phyloP scores from a whole-genome alignment of 768 basidiomycete species.

The Xerocomellus intermedius region DNA sequence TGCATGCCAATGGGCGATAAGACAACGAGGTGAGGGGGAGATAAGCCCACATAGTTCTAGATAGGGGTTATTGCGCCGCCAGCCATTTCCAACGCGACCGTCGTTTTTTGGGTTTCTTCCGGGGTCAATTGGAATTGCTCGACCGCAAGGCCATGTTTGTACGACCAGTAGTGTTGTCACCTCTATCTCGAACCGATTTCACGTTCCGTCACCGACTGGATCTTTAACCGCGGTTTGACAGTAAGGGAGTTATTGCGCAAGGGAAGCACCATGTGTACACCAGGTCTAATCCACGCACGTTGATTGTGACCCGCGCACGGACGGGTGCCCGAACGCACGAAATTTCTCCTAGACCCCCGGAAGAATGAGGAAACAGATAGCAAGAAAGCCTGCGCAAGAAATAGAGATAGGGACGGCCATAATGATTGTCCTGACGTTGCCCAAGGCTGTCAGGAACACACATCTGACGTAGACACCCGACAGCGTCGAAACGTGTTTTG shows the following conservation, averaged over 20 bases:
- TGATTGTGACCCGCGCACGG: neutral
- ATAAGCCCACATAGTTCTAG: too few species aligned
- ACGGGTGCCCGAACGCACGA: conserved; percentile 3
- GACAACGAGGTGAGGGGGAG: neutral
- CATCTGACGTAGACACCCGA: neutral
- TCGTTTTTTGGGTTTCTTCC: neutral
- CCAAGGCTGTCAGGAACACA: neutral
- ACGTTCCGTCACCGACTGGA: neutral
- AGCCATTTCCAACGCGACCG: neutral
- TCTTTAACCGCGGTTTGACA: conserved; percentile 4
- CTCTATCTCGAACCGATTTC: neutral
- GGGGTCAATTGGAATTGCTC: neutral
- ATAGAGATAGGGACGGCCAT: neutral
- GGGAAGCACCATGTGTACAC: conserved; percentile 2
- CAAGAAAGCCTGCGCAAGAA: neutral
- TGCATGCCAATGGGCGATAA: neutral
- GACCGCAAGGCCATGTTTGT: neutral
- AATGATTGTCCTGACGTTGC: neutral
- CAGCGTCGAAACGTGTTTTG: neutral
- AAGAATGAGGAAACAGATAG: neutral
- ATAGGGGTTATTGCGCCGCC: neutral
- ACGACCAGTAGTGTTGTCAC: neutral
- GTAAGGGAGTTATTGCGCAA: neutral
- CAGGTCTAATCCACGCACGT: conserved; percentile 4
- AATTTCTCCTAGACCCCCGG: neutral